phyloP scores from a whole-genome alignment of 495 filamentous ascomycete genomes.

The Penicillium subrubescens region DNA sequence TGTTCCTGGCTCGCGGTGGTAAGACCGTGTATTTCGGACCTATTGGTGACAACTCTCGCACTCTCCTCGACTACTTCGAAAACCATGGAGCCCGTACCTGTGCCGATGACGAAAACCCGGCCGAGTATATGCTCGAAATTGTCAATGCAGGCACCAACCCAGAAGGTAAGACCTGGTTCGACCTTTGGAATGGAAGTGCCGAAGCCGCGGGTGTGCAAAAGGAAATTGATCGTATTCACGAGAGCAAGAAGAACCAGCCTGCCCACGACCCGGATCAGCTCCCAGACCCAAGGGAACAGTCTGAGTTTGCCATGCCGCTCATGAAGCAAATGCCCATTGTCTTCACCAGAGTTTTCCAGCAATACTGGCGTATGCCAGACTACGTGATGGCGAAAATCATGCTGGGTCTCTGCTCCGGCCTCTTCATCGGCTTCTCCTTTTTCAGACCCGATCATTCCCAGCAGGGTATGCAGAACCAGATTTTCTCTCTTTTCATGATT shows the following conservation, averaged over 20 bases:
- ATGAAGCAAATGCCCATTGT: slow-evolving; percentile 47
- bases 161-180: slow-evolving; percentile 65
- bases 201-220: slow-evolving; percentile 64
- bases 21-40: slow-evolving; percentile 83
- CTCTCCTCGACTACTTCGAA: slow-evolving; percentile 76
- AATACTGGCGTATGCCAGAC: slow-evolving; percentile 56
- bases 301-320: slow-evolving; percentile 54
- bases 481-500: slow-evolving; percentile 65
- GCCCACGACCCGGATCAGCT: neutral
- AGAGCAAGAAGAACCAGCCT: slow-evolving; percentile 42
- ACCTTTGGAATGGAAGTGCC: slow-evolving; percentile 69
- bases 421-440: slow-evolving; percentile 68
- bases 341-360: slow-evolving; percentile 44
- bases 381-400: slow-evolving; percentile 42
- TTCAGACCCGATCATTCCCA: slow-evolving; percentile 45
- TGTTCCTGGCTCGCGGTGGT: slow-evolving; percentile 72
- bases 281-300: slow-evolving; percentile 9
- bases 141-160: slow-evolving; percentile 44
- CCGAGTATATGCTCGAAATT: slow-evolving; percentile 89
- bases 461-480: slow-evolving; percentile 51
- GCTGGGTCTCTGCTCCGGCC: slow-evolving; percentile 41
- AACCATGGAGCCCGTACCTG: slow-evolving; percentile 67
- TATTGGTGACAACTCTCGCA: slow-evolving; percentile 73
- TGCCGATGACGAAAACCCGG: slow-evolving; percentile 70
- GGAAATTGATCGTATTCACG: slow-evolving; percentile 66